Base-by-base conservation (phyloP, 768 basidiomycete species). In the Coprinopsis sp. region DNA sequence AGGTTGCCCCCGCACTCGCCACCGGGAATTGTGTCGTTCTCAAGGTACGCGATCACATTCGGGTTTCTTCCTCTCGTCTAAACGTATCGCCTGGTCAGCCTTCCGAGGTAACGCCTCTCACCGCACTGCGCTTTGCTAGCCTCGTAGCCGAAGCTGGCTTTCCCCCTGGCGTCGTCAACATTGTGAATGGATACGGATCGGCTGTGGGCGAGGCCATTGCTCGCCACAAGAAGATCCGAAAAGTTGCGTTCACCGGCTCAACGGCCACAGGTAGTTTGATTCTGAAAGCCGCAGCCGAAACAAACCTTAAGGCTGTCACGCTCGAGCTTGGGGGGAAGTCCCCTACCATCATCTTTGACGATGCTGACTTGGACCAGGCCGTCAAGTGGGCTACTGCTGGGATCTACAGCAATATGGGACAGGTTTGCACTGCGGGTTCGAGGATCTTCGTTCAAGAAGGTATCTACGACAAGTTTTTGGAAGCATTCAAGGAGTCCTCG, bases 211-310 rank as follows among this genome's bases (percentile, higher is more conserved):
- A 77, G 21, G 85, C 87, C 14, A 82, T 91, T 51, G 61, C 76
- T 3, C 69, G 73, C 37, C 86, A 90, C 65, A 71, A 71, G 54
- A 64, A 64, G 7, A 82, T 90, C 51, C 72, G 78, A 42, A 89
- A 88, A 64, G 66, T 88, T 19, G 81, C 87, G 0, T 90, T 91
- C 66, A 91, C 89, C 3, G 87, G 88, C 5, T 82, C 81, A 44
- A 87, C 85, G 6, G 65, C 80, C 33, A 76, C 79, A 31, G 90
- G 89, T 2, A 77, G 86, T 36, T 78, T 75, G 54, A 73, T 91
- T 60, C 64, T 86, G 70, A 76, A 84, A 54, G 83, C 86, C 3
- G 77, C 89, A 1, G 74, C 84, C 0, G 72, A 80, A 58, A 77
- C 76, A 23, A 91, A 91, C 60, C 61, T 91, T 57, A 91, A 91